Base-by-base conservation (phyloP, 1,284 basidiomycete species). In the Rhodofomes roseus region DNA sequence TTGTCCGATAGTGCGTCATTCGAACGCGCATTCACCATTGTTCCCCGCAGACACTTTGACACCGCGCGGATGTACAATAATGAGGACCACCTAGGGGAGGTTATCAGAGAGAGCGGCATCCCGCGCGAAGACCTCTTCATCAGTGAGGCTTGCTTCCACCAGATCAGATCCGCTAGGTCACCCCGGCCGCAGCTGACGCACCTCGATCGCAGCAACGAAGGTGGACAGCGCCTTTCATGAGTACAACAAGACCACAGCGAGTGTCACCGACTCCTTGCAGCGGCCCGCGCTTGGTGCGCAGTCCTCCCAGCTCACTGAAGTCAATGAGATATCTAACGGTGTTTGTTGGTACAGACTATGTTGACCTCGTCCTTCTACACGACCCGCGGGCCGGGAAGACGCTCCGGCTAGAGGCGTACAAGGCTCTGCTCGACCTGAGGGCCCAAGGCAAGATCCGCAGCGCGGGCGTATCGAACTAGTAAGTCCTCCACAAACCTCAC, bases 31-130 rank as follows among this genome's bases (percentile, higher is more conserved):
- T 18, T 18, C 40, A 25, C 55, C 5, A 57, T 41, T 3, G 40
- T 34, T 18, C 29, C 27, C 5, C 92, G 90, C 67, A 81, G 86
- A 61, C 87, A 89, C 62, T 73, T 90, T 54, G 89, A 92, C 68
- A 82, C 85, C 1, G 91, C 91, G 0, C 86, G 89, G 63, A 78
- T 78, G 25, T 94, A 95, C 73, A 75, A 77, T 55, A 95, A 94
- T 67, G 92, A 95, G 69, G 79, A 79, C 1, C 74, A 79, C 23
- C 84, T 87, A 18, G 83, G 86, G 8, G 73, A 77, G 40, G 88
- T 86, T 0, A 70, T 90, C 9, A 74, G 73, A 23, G 78, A 82
- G 60, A 82, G 80, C 55, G 81, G 80, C 1, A 59, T 89, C 7
- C 67, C 74, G 1, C 74, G 86, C 60, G 75, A 76, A 11, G 79